phyloP scores from a whole-genome alignment of 768 basidiomycete species.

The Lactarius sp. region DNA sequence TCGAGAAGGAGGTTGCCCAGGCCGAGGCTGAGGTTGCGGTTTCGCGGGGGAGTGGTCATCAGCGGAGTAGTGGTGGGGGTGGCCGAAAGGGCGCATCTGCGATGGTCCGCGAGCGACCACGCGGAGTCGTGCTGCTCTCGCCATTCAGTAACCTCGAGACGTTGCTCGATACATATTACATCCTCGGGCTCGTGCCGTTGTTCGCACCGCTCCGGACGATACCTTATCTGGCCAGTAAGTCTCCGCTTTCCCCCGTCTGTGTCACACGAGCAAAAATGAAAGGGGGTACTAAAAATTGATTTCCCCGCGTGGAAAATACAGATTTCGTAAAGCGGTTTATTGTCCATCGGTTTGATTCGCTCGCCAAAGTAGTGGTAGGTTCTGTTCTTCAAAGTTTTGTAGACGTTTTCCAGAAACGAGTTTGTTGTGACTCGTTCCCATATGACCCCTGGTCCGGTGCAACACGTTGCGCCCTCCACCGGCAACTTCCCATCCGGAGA shows the following conservation, averaged over 20 bases:
- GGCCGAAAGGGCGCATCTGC: background rate
- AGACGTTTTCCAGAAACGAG: background rate
- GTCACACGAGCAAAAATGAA: constrained; percentile 6
- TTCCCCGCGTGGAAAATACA: constrained; percentile 27
- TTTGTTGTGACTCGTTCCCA: background rate
- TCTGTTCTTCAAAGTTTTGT: background rate
- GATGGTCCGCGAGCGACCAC: constrained; percentile 31
- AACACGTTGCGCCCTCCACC: background rate
- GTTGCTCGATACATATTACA: constrained; percentile 61
- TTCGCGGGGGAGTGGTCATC: background rate
- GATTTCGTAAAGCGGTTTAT: constrained; percentile 54
- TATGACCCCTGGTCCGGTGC: background rate
- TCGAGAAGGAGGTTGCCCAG: constrained; percentile 30
- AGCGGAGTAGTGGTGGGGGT: background rate
- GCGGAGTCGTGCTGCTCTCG: constrained; percentile 40
- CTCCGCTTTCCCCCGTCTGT: background rate
- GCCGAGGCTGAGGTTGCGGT: background rate
- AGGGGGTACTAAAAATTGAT: constrained; percentile 2
- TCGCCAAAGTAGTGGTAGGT: constrained; percentile 55
- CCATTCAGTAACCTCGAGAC: constrained; percentile 38
- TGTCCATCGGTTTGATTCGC: constrained; percentile 57
- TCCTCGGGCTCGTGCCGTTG: constrained; percentile 65
- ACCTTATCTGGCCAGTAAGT: constrained; percentile 59
- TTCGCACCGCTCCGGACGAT: constrained; percentile 63
- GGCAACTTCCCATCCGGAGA: background rate